These are phyloP conservation scores for Neofusicoccum sp. DNA, from an alignment of 2,329 filamentous ascomycete genomes.

Conservation along the genomic window DNA sequence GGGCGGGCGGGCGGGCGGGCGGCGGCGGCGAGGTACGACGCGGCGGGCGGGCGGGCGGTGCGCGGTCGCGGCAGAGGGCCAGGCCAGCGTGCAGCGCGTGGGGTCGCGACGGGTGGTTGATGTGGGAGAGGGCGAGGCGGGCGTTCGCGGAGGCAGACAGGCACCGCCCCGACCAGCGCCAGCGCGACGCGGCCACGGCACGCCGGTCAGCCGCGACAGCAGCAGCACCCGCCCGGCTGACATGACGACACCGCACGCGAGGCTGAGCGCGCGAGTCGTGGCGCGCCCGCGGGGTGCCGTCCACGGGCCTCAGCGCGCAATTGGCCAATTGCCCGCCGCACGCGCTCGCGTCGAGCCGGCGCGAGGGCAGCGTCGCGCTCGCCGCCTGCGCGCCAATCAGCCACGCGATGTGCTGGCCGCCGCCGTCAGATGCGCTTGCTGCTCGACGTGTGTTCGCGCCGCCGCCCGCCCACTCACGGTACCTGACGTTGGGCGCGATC, in stretches of 20 bases:
- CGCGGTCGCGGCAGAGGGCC: neutral
- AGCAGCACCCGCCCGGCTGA: neutral
- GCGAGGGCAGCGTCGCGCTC: neutral
- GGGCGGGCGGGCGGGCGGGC: neutral
- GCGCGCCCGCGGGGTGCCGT: conserved; percentile 6
- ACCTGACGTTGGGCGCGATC: conserved; percentile 26
- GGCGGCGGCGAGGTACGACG: conserved; percentile 7
- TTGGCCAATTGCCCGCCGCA: neutral
- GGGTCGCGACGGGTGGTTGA: neutral
- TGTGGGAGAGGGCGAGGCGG: neutral
- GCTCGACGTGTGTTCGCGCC: conserved; percentile 18
- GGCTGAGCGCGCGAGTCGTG: conserved; percentile 16
- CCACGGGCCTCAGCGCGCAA: neutral
- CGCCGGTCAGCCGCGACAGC: conserved; percentile 1
- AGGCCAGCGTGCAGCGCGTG: neutral
- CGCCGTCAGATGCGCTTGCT: conserved; percentile 11
- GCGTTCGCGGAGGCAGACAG: conserved; percentile 1
- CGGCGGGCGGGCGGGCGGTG: neutral
- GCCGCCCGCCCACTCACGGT: conserved; percentile 1
- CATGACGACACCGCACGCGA: conserved; percentile 17
- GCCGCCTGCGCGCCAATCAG: neutral
- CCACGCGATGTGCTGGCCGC: conserved; percentile 15
- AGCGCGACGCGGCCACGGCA: no score
- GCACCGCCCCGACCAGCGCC: neutral
- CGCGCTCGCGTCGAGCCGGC: neutral